Conservation (phyloP, 495 filamentous ascomycete genomes). For the Sabuloglossum arenarium region DNA sequence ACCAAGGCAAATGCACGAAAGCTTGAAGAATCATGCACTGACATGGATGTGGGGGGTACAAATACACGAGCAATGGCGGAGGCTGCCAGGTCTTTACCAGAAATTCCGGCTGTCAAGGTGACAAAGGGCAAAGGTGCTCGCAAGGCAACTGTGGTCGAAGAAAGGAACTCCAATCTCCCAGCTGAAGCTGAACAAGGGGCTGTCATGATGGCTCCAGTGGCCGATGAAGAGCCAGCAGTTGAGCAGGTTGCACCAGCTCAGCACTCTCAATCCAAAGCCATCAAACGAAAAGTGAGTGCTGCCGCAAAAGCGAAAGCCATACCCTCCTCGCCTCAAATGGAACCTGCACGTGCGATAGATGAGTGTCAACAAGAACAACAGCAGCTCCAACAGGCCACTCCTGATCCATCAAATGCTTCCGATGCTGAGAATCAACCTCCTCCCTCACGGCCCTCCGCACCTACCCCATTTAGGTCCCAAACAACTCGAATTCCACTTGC, state of each 20-base stretch:
- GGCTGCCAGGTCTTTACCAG: neutral
- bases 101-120: neutral
- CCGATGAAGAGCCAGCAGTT: neutral
- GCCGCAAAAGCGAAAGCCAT: neutral
- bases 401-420: conserved; percentile 52
- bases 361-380: neutral
- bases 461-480: conserved; percentile 4
- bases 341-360: neutral
- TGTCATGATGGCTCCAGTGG: neutral
- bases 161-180: neutral
- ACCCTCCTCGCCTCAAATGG: neutral
- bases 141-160: neutral
- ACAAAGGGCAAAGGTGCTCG: neutral
- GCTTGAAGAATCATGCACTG: neutral
- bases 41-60: neutral
- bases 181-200: neutral
- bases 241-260: neutral
- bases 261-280: neutral
- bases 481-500: conserved; percentile 21
- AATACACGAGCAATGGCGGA: neutral
- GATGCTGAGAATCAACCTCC: conserved; percentile 63
- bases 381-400: conserved; percentile 11
- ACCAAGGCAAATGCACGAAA: neutral
- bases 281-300: too few species aligned
- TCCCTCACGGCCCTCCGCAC: conserved; percentile 32